A percentile compares a stretch with the other conserved stretches of the same genome.
These are phyloP conservation scores for Nicotiana obtusifolia DNA, from an alignment of 257 asterid species.

Conservation along the genomic window DNA sequence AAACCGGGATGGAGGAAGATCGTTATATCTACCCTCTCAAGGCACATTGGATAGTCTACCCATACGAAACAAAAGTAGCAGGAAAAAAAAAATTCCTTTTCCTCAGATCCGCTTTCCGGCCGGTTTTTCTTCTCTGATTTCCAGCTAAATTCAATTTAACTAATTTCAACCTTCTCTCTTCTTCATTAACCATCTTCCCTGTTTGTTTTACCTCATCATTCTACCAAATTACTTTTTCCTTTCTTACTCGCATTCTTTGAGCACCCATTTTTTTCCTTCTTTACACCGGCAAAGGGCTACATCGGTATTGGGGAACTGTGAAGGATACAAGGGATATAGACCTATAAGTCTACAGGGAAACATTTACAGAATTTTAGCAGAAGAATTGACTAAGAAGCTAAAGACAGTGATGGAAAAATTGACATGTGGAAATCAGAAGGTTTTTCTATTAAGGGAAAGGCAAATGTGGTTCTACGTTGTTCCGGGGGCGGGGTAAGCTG, in stretches of 20 bases:
- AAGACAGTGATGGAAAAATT: not conserved
- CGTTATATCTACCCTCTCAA: not conserved
- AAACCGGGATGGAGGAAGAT: not conserved
- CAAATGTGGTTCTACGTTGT: not conserved
- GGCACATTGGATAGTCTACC: not conserved
- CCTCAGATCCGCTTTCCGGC: not conserved
- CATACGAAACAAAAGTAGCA: not conserved
- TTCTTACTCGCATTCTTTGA: too few relatives aligned
- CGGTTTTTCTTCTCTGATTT: not conserved
- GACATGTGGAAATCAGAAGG: not conserved
- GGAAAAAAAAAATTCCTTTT: not conserved
- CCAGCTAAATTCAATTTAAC: not conserved
- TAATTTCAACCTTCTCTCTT: too few relatives aligned
- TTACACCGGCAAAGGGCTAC: too few relatives aligned
- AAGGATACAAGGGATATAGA: too few relatives aligned
- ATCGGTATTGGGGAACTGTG: too few relatives aligned
- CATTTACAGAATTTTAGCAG: not conserved
- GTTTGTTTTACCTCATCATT: too few relatives aligned
- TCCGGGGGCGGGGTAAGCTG: too few relatives aligned
- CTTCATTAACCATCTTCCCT: too few relatives aligned
- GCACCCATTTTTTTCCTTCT: too few relatives aligned
- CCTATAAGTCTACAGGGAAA: too few relatives aligned
- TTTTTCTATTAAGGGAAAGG: not conserved
- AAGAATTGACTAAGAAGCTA: not conserved
- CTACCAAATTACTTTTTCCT: too few relatives aligned